These are phyloP conservation scores for Ilyonectria destructans DNA, from an alignment of 2,329 filamentous ascomycete species.

Conservation along the genomic window DNA sequence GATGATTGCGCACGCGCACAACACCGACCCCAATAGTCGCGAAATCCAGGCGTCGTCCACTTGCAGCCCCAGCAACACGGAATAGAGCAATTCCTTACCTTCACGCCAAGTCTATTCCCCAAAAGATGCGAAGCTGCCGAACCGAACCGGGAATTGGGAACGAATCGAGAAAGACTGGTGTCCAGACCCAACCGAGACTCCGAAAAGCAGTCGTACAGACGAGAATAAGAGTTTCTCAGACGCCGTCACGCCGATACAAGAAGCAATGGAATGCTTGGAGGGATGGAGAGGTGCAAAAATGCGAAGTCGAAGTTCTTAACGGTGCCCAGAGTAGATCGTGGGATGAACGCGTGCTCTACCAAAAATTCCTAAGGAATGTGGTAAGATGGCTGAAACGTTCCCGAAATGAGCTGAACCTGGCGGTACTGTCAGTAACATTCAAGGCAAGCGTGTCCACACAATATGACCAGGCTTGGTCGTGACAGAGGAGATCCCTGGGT, in stretches of 20 bases:
- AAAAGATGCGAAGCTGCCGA: constrained; percentile 49
- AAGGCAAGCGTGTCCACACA: neutral
- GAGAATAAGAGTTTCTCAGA: constrained; percentile 56
- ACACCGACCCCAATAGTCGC: neutral
- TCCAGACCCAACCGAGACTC: constrained; percentile 58
- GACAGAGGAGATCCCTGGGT: constrained; percentile 1
- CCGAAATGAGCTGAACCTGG: constrained; percentile 60
- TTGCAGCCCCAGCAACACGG: neutral
- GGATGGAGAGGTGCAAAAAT: constrained; percentile 46
- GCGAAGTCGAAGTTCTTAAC: constrained; percentile 49
- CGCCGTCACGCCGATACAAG: constrained; percentile 60
- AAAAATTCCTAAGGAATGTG: constrained; percentile 60
- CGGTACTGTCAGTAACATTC: constrained; percentile 43
- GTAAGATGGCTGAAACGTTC: constrained; percentile 58
- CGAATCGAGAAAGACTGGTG: constrained; percentile 55
- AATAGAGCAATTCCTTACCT: constrained; percentile 34
- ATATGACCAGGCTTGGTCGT: neutral
- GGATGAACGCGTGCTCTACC: constrained; percentile 56
- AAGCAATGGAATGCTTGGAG: constrained; percentile 52
- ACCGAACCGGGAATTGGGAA: constrained; percentile 50
- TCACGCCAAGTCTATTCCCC: constrained; percentile 50
- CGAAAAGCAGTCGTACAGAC: constrained; percentile 57
- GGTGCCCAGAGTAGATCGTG: constrained; percentile 47
- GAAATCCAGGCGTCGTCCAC: neutral
- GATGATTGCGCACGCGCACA: neutral